Conservation (phyloP, 2,329 filamentous ascomycete species). For the Aureobasidium namibiae region DNA sequence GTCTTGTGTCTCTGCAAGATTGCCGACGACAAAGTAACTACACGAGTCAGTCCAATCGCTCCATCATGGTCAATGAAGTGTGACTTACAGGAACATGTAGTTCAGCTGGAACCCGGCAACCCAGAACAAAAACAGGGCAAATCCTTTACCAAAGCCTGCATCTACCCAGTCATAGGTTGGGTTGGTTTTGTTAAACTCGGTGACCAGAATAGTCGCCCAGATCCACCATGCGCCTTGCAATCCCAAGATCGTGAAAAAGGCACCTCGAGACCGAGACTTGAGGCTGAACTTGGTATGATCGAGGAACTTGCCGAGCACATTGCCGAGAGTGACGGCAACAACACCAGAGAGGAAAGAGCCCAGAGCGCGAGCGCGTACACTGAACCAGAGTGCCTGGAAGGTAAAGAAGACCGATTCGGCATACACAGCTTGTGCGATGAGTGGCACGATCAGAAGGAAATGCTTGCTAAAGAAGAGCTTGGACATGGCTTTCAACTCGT, state of each 20-base stretch:
- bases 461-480: slow-evolving; percentile 52
- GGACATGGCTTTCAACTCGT: slow-evolving; percentile 52
- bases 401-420: slow-evolving; percentile 66
- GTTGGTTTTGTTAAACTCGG: slow-evolving; percentile 47
- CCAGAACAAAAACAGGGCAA: slow-evolving; percentile 60
- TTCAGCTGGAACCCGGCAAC: slow-evolving; percentile 63
- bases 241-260: slow-evolving; percentile 47
- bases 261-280: slow-evolving; percentile 44
- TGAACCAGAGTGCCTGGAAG: slow-evolving; percentile 54
- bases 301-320: slow-evolving; percentile 57
- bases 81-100: slow-evolving; percentile 57
- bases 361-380: slow-evolving; percentile 58
- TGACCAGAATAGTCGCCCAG: slow-evolving; percentile 60
- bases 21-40: slow-evolving; percentile 62
- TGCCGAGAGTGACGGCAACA: slow-evolving; percentile 56
- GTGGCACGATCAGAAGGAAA: slow-evolving; percentile 57
- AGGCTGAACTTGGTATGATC: slow-evolving; percentile 50
- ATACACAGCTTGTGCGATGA: slow-evolving; percentile 65
- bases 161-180: slow-evolving; percentile 60
- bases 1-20: slow-evolving; percentile 52
- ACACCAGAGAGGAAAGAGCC: slow-evolving; percentile 64
- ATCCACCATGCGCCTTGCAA: slow-evolving; percentile 64
- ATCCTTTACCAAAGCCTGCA: slow-evolving; percentile 56
- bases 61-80: neutral
- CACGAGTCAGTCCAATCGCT: neutral